Conservation (phyloP, 306 rosid species). For the Citrullus mucosospermus region DNA sequence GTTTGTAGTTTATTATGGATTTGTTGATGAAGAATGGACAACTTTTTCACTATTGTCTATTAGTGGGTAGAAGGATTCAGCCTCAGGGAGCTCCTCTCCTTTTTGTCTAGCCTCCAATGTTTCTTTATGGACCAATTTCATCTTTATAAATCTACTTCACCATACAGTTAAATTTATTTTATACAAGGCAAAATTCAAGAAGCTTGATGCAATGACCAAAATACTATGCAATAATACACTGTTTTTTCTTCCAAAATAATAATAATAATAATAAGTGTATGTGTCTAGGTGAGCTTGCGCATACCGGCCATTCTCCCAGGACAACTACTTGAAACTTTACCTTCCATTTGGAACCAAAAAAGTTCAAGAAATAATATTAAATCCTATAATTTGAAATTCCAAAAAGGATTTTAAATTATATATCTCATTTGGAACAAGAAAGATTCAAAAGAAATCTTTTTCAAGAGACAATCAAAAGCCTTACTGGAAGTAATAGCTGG, state of each 20-base stretch:
- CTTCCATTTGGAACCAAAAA: too few relatives aligned
- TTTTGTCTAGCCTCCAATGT: neutral
- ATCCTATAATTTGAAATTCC: too few relatives aligned
- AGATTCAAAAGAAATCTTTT: too few relatives aligned
- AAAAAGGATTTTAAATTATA: too few relatives aligned
- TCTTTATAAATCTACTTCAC: neutral
- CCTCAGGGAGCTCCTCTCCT: neutral
- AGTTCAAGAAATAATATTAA: too few relatives aligned
- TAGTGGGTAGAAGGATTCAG: neutral
- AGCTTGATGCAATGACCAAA: neutral
- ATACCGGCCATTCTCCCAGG: too few relatives aligned
- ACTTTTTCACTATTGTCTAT: neutral
- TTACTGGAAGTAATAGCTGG: slow-evolving; percentile 57
- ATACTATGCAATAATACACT: neutral
- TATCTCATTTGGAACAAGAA: too few relatives aligned
- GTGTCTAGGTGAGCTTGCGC: too few relatives aligned
- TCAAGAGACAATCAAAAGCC: neutral
- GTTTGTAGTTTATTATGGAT: neutral
- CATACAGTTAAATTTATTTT: neutral
- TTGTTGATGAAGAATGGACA: neutral
- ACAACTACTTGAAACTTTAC: too few relatives aligned
- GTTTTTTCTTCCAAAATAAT: too few relatives aligned
- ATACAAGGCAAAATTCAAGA: neutral
- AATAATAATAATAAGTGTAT: too few relatives aligned
- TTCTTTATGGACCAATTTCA: neutral